Conservation (phyloP, 257 asterid genomes). For the Catharanthus roseus region DNA sequence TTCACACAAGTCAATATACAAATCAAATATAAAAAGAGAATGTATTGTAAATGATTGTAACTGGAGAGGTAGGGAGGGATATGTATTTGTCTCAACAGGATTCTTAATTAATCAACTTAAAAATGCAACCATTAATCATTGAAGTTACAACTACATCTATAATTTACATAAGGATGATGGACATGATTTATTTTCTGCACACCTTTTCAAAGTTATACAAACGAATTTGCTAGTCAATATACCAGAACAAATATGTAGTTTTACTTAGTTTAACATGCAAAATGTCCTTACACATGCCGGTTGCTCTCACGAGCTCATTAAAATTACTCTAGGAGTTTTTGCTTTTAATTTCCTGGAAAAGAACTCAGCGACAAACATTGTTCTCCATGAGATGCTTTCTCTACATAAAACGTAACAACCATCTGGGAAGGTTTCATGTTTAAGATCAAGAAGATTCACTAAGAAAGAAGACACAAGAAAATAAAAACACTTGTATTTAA, state of each 20-base stretch:
- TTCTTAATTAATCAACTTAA: background rate
- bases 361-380: background rate
- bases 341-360: background rate
- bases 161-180: background rate
- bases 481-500: no score
- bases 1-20: background rate
- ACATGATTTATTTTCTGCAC: background rate
- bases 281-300: background rate
- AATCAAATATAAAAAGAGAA: background rate
- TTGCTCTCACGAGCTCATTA: background rate
- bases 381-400: background rate
- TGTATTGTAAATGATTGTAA: background rate
- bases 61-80: background rate
- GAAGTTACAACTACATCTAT: background rate
- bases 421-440: background rate
- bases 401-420: background rate
- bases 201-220: background rate
- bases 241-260: background rate
- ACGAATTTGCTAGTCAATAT: background rate
- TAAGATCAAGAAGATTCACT: background rate
- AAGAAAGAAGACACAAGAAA: no score
- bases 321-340: background rate
- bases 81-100: background rate
- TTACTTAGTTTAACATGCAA: background rate
- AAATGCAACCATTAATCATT: background rate